Evolutionary conservation across 2,329 filamentous ascomycete genomes (phyloP).

Genomic region (Raffaelea arxii): DNA sequence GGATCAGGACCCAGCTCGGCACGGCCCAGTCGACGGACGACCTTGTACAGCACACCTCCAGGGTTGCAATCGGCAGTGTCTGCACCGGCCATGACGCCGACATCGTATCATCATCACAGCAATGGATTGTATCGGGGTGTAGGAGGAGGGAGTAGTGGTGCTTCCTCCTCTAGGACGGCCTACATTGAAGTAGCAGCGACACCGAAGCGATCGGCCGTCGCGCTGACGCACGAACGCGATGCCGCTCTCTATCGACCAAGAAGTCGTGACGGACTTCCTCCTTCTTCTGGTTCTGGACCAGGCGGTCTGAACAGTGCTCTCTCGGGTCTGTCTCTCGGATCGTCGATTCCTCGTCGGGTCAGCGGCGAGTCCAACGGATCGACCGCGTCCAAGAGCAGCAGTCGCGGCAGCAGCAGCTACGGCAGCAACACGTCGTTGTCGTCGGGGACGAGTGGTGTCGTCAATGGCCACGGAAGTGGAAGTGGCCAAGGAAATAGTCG

Average conservation of each 20-base stretch:
- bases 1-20: too few species aligned
- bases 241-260: constrained; percentile 21
- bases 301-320: too few species aligned
- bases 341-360: constrained; percentile 21
- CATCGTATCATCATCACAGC: too few species aligned
- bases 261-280: constrained; percentile 21
- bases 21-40: constrained; percentile 34
- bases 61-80: constrained; percentile 38
- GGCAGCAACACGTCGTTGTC: not conserved
- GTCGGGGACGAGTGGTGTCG: not conserved
- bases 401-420: constrained; percentile 7
- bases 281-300: too few species aligned
- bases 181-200: constrained; percentile 44
- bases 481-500: constrained; percentile 13
- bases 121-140: constrained; percentile 13
- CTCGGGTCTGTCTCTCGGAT: constrained; percentile 5
- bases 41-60: constrained; percentile 42
- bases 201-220: constrained; percentile 19
- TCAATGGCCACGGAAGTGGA: not conserved
- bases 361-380: constrained; percentile 19
- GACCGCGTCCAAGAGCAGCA: constrained; percentile 11
- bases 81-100: constrained; percentile 43
- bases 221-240: constrained; percentile 30
- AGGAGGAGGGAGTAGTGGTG: too few species aligned
- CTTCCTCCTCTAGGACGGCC: constrained; percentile 24